A percentile compares a stretch with the other conserved stretches of the same genome.
phyloP scores from a whole-genome alignment of 441 rosid genomes.

The Brassica balearica region DNA sequence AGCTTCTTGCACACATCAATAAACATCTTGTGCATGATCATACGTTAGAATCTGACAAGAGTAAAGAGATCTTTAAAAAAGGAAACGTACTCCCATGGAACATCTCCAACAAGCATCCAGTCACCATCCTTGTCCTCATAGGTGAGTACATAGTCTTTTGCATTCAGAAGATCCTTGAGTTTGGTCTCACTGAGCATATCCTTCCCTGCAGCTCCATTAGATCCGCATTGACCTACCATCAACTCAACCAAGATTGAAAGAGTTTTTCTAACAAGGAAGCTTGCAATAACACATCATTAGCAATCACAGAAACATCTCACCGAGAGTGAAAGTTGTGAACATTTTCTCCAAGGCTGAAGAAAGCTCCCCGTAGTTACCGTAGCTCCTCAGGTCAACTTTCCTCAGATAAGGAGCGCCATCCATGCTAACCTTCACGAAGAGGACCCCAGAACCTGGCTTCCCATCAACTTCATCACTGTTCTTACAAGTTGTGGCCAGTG shows the following conservation, averaged over 20 bases:
- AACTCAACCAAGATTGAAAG: constrained; percentile 16
- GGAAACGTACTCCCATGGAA: constrained; percentile 72
- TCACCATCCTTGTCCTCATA: constrained; percentile 79
- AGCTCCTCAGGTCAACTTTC: constrained; percentile 69
- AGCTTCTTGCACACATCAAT: constrained; percentile 83
- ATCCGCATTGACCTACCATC: constrained; percentile 65
- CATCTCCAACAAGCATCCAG: constrained; percentile 86
- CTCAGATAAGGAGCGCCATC: constrained; percentile 80
- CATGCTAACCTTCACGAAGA: constrained; percentile 74
- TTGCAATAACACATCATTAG: background rate
- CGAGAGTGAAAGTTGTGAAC: constrained; percentile 75
- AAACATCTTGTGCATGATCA: constrained; percentile 61
- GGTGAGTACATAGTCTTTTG: constrained; percentile 72
- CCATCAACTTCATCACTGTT: constrained; percentile 67
- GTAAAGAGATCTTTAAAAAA: background rate
- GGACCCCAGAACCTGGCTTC: constrained; percentile 47
- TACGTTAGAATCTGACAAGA: background rate
- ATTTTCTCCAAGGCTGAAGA: constrained; percentile 71
- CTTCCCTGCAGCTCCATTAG: constrained; percentile 57
- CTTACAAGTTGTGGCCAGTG: constrained; percentile 62
- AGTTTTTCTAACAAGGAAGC: background rate
- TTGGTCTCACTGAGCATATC: constrained; percentile 65
- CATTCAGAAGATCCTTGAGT: constrained; percentile 67
- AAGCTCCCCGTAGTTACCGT: constrained; percentile 58
- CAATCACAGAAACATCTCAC: constrained; percentile 50